These are phyloP conservation scores for Quambalaria eucalypti DNA, from an alignment of 1,284 basidiomycete genomes.

Conservation along the genomic window DNA sequence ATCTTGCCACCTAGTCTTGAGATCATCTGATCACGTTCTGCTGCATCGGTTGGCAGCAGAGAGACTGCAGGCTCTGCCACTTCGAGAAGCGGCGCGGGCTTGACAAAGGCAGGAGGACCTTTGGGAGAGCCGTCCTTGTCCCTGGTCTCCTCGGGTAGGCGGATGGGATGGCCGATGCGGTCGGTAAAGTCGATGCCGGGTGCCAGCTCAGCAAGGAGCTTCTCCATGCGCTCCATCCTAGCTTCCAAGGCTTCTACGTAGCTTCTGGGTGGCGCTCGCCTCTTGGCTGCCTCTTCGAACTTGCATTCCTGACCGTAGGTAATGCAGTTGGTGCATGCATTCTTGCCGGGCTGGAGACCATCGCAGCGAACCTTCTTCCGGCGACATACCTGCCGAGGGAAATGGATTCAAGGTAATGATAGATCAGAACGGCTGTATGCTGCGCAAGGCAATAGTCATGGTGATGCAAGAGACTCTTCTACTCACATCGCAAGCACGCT, in stretches of 20 bases:
- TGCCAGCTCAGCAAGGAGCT: constrained; percentile 20
- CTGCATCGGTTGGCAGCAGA: neutral
- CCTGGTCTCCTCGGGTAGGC: constrained; percentile 26
- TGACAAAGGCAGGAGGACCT: neutral
- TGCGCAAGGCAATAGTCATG: no score
- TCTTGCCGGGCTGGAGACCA: constrained; percentile 28
- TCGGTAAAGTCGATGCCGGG: constrained; percentile 38
- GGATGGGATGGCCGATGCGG: constrained; percentile 28
- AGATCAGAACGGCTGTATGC: neutral
- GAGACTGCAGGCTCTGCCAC: neutral
- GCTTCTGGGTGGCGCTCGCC: constrained; percentile 17
- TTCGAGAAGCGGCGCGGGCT: neutral
- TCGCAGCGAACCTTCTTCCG: constrained; percentile 41
- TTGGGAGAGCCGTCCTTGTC: neutral
- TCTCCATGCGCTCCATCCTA: constrained; percentile 33
- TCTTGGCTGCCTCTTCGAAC: constrained; percentile 32
- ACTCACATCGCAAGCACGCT: constrained; percentile 32
- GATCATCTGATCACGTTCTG: neutral
- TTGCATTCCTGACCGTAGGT: constrained; percentile 37
- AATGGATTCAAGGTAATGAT: neutral
- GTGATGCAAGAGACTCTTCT: neutral
- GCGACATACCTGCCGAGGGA: constrained; percentile 13
- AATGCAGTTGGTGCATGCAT: constrained; percentile 30
- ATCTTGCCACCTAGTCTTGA: constrained; percentile 4
- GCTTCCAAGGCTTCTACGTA: constrained; percentile 39